These are phyloP conservation scores for Aspergillus niger DNA, from an alignment of 2,329 filamentous ascomycete genomes.

Conservation along the genomic window DNA sequence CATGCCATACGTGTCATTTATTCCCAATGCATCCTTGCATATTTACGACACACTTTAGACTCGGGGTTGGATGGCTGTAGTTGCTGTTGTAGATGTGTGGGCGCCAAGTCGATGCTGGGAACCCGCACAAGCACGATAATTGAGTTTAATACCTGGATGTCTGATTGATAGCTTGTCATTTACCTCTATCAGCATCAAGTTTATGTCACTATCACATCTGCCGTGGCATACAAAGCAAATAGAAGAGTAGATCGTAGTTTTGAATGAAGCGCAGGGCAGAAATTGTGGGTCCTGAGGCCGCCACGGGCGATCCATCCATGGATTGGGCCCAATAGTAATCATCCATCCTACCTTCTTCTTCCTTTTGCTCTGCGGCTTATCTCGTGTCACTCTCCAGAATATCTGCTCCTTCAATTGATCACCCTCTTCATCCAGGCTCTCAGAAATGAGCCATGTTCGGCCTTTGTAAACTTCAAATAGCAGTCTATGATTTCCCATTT, in stretches of 20 bases:
- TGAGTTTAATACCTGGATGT: not conserved
- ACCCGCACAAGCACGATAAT: not conserved
- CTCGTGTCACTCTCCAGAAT: not conserved
- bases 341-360: not conserved
- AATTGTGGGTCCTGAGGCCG: not conserved
- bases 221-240: no score
- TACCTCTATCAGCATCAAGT: no score
- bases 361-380: not conserved
- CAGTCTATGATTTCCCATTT: not conserved
- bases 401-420: not conserved
- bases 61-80: not conserved
- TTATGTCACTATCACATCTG: no score
- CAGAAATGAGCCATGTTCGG: not conserved
- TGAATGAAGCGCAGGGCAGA: not conserved
- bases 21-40: not conserved
- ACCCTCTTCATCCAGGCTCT: not conserved
- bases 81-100: not conserved
- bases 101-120: not conserved
- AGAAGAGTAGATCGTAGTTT: no score
- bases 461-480: not conserved
- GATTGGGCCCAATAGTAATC: not conserved
- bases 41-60: not conserved
- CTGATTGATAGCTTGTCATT: no score
- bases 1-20: slow-evolving; percentile 2
- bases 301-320: not conserved